A percentile compares a stretch with the other conserved stretches of the same genome.
Evolutionary conservation across 768 basidiomycete genomes (phyloP).

Genomic region (Boletus barrowsii): DNA sequence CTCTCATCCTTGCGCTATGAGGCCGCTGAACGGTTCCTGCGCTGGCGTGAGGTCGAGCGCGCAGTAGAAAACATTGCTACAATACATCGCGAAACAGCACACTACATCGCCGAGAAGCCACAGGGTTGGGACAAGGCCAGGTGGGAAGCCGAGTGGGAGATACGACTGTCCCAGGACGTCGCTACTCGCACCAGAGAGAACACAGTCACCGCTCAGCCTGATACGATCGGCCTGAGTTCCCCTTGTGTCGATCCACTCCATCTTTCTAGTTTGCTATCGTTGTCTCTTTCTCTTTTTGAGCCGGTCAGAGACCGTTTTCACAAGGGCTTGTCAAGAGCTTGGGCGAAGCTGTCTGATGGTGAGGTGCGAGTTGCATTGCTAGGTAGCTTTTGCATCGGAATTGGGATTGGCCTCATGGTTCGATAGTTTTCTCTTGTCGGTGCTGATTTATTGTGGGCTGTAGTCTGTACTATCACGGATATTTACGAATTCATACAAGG

Average conservation of each 20-base stretch:
- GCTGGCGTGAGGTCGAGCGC: conserved; percentile 69
- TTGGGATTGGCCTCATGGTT: conserved; percentile 41
- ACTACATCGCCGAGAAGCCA: conserved; percentile 19
- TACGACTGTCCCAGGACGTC: conserved; percentile 58
- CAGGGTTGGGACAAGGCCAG: conserved; percentile 55
- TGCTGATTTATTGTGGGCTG: neutral
- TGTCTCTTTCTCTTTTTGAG: conserved; percentile 58
- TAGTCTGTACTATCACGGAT: neutral
- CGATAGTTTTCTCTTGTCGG: conserved; percentile 14
- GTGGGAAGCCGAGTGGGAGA: conserved; percentile 69
- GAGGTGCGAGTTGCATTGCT: conserved; percentile 35
- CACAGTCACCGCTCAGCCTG: conserved; percentile 22
- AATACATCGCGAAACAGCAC: conserved; percentile 25
- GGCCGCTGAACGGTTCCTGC: conserved; percentile 65
- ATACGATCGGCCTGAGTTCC: conserved; percentile 9
- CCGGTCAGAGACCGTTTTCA: conserved; percentile 37
- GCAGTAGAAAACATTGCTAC: conserved; percentile 45
- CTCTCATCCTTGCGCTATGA: conserved; percentile 56
- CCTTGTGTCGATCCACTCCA: conserved; percentile 63
- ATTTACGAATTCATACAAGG: too few relatives aligned
- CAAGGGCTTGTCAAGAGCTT: conserved; percentile 20
- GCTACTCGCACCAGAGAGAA: conserved; percentile 46
- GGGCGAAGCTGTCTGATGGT: conserved; percentile 24
- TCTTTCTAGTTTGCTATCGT: conserved; percentile 57
- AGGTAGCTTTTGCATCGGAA: conserved; percentile 44